phyloP scores from a whole-genome alignment of 2,329 filamentous ascomycete genomes.

The Nemania sp. region DNA sequence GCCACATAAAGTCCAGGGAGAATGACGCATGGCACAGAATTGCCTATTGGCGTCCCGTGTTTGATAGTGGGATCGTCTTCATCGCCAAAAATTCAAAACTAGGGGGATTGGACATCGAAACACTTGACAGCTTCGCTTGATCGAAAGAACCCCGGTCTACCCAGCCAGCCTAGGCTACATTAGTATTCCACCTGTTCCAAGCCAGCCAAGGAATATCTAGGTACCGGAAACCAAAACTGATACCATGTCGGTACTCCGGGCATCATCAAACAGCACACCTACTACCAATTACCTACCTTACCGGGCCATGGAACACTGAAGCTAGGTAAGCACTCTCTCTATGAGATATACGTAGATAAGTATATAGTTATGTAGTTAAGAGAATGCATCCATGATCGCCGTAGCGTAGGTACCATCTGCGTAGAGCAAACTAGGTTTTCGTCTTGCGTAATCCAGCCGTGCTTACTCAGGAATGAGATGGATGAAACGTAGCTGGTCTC shows the following conservation, averaged over 20 bases:
- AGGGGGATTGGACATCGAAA: conserved; percentile 25
- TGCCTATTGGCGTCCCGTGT: background rate
- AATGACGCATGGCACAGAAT: background rate
- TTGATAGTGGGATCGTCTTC: background rate
- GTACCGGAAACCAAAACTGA: background rate
- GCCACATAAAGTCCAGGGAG: conserved; percentile 11
- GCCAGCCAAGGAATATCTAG: background rate
- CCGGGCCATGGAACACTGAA: background rate
- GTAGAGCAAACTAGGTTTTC: background rate
- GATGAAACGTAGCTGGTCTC: conserved; percentile 37
- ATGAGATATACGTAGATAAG: background rate
- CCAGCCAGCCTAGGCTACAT: background rate
- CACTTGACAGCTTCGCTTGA: background rate
- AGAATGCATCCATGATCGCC: conserved; percentile 10
- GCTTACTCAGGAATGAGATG: conserved; percentile 7
- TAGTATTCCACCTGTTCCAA: background rate
- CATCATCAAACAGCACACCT: conserved; percentile 6
- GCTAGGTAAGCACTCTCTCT: background rate
- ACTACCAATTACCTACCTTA: too few relatives aligned
- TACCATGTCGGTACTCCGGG: background rate
- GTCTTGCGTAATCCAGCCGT: background rate
- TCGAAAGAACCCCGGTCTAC: background rate
- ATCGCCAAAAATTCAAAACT: background rate
- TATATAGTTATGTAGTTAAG: too few relatives aligned
- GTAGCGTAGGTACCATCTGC: conserved; percentile 5